phyloP scores from a whole-genome alignment of 495 filamentous ascomycete species.

The Amniculicola lignicola region DNA sequence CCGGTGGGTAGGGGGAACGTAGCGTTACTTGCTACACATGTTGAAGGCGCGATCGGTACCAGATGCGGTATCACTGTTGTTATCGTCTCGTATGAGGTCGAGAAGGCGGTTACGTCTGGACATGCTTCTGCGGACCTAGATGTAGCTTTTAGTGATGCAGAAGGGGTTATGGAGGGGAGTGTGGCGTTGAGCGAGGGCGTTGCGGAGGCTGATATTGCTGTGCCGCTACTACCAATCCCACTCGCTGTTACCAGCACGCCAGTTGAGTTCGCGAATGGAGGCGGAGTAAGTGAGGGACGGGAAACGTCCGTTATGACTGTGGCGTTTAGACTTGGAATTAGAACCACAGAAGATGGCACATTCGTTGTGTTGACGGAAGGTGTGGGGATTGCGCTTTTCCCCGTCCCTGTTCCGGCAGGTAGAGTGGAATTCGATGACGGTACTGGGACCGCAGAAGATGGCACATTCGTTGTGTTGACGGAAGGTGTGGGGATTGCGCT shows the following conservation, averaged over 20 bases:
- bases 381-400: neutral
- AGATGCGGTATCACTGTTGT: neutral
- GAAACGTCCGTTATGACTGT: too few species aligned
- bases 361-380: neutral
- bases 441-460: too few species aligned
- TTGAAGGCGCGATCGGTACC: neutral
- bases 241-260: too few species aligned
- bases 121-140: conserved; percentile 1
- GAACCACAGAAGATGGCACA: neutral
- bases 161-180: neutral
- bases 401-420: neutral
- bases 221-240: neutral
- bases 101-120: neutral
- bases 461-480: too few species aligned
- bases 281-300: too few species aligned
- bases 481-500: conserved; percentile 8
- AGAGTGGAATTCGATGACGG: neutral
- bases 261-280: conserved; percentile 2
- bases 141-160: neutral
- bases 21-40: neutral
- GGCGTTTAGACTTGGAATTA: too few species aligned
- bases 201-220: neutral
- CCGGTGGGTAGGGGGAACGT: neutral
- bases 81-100: neutral
- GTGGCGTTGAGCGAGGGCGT: conserved; percentile 3